Conservation (phyloP, 2,329 filamentous ascomycete species). For the Botrytis deweyae region DNA sequence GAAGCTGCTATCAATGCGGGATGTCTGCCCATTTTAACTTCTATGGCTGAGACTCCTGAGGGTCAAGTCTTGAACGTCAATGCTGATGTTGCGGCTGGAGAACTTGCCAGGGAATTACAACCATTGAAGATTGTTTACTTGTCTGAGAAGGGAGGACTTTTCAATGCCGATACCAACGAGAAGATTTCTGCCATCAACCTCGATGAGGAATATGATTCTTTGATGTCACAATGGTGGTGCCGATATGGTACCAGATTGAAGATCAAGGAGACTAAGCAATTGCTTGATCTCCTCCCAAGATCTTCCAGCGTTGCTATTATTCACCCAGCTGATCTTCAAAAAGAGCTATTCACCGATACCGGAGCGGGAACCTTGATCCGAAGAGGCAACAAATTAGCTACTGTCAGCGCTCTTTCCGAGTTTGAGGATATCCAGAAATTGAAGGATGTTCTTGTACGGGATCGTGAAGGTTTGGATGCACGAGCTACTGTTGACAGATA, state of each 20-base stretch:
- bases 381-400: slow-evolving; percentile 84
- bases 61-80: slow-evolving; percentile 97
- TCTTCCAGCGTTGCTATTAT: slow-evolving; percentile 97
- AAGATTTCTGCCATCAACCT: slow-evolving; percentile 98
- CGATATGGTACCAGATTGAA: slow-evolving; percentile 92
- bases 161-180: slow-evolving; percentile 88
- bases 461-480: slow-evolving; percentile 78
- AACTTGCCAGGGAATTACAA: slow-evolving; percentile 83
- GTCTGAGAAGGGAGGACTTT: slow-evolving; percentile 95
- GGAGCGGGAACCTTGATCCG: slow-evolving; percentile 92
- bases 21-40: slow-evolving; percentile 90
- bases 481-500: slow-evolving; percentile 84
- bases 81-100: slow-evolving; percentile 92
- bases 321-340: slow-evolving; percentile 91
- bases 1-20: slow-evolving; percentile 88
- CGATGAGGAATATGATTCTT: slow-evolving; percentile 89
- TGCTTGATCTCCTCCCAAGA: slow-evolving; percentile 82
- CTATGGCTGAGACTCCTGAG: slow-evolving; percentile 90
- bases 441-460: slow-evolving; percentile 78
- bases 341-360: slow-evolving; percentile 94
- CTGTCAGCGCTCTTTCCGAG: slow-evolving; percentile 67
- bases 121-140: slow-evolving; percentile 97
- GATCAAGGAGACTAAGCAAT: slow-evolving; percentile 96
- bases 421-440: slow-evolving; percentile 75
- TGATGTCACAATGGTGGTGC: slow-evolving; percentile 95